Evolutionary conservation across 1,139 yeast species (phyloP), one percentile per base, ranked within the genome.

Genomic region (Maudiozyma humilis): DNA sequence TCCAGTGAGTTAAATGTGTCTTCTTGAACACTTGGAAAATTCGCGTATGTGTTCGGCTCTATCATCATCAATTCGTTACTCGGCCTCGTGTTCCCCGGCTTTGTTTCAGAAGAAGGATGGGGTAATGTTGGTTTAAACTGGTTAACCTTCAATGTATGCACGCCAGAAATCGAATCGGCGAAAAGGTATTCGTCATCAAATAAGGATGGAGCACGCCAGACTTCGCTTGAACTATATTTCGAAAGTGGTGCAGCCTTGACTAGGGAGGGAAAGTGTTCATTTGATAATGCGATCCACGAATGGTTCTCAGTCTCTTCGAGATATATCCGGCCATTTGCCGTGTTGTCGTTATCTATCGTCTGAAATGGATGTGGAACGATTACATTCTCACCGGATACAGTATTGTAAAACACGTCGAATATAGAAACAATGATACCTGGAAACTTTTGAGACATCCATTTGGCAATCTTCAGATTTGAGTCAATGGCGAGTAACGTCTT

Each of bases 281-380:
- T 84, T 27, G 95, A 83, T 75, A 89, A 72, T 10, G 96, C 96
- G 67, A 76, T 86, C 96, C 96, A 88, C 41, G 85, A 82, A 3
- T 79, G 78, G 44, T 72, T 72, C 12, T 72, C 68, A 0, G 91
- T 82, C 49, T 73, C 70, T 50, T 82, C 86, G 18, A 88, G 68
- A 58, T 78, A 87, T 1, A 88, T 73, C 8, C 70, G 75, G 51
- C 59, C 56, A 4, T 45, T 47, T 14, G 44, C 47, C 19, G 47
- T 44, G 8, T 49, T 44, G 36, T 47, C 48, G 18, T 48, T 45
- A 6, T 50, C 50, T 40, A 74, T 13, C 12, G 47, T 70, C 38
- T 56, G 60, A 41, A 79, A 63, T 0, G 89, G 89, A 59, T 82
- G 89, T 0, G 88, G 87, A 6, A 82, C 64, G 20, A 79, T 62